Base-by-base conservation (phyloP, 768 basidiomycete species). In the Psilocybe sp. region DNA sequence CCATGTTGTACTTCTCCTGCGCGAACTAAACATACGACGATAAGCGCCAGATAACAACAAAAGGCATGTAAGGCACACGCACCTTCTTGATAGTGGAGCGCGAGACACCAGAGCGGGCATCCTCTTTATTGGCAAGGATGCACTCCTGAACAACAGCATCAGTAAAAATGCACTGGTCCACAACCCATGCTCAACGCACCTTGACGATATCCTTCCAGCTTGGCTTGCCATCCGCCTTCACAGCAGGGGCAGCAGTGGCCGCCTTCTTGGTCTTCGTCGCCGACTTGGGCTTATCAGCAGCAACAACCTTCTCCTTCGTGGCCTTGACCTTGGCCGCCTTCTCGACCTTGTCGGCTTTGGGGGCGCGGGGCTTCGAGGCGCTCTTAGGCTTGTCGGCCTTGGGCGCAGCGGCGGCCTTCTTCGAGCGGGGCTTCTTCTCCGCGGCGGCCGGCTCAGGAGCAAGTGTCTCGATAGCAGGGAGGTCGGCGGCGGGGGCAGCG, bases 81-180 rank as follows among this genome's bases (percentile, higher is more conserved):
- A 89, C 85, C 79, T 89, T 90, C 82, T 94, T 95, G 69, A 94
- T 86, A 6, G 76, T 76, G 16, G 73, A 69, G 42, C 92, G 79
- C 12, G 90, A 92, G 35, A 91, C 91, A 52, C 90, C 91, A 47
- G 70, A 58, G 41, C 87, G 82, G 20, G 75, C 72, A 34, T 88
- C 86, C 37, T 85, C 84, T 57, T 79, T 80, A 64, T 84, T 72
- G 32, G 69, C 74, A 48, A 70, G 62, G 64, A 94, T 87, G 61
- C 86, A 88, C 68, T 90, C 89, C 89, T 92, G 53, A 28, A 28
- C 19, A 43, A 39, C 32, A n/a, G 39, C 40, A 37, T 45, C 38
- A 47, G 47, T 36, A 40, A 50, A 39, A 19, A 40, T 8, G 12
- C 16, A 43, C 32, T 15, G 4, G 2, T 2, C 33, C 15, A 44